Conservation (phyloP, 345 rosid species). For the Balakata baccata region DNA sequence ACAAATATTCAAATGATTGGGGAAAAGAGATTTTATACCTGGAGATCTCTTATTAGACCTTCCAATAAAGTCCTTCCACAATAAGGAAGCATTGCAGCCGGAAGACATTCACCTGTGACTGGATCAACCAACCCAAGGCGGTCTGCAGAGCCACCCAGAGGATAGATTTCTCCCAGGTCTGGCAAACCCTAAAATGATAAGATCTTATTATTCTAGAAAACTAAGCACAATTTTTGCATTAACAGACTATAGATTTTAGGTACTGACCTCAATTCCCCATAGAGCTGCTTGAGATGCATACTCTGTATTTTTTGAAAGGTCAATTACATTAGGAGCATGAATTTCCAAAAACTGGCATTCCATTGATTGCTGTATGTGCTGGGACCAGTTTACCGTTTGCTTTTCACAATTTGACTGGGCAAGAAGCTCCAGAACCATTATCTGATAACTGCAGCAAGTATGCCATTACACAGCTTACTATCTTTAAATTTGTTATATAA, state of each 20-base stretch:
- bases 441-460: constrained; percentile 68
- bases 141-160: constrained; percentile 88
- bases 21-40: constrained; percentile 45
- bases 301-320: constrained; percentile 63
- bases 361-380: constrained; percentile 40
- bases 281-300: constrained; percentile 89
- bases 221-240: not conserved
- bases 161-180: constrained; percentile 90
- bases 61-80: constrained; percentile 90
- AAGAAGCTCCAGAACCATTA: constrained; percentile 79
- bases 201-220: constrained; percentile 46
- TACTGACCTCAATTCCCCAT: constrained; percentile 88
- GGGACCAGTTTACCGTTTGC: constrained; percentile 40
- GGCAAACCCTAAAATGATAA: constrained; percentile 76
- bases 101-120: constrained; percentile 84
- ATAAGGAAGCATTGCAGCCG: constrained; percentile 94
- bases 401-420: constrained; percentile 45
- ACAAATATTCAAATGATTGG: constrained; percentile 7
- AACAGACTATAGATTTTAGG: constrained; percentile 14
- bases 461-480: not conserved
- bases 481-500: not conserved
- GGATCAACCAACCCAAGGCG: constrained; percentile 82
- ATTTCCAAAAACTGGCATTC: constrained; percentile 62
- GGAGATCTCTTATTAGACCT: constrained; percentile 92
- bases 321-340: constrained; percentile 67